These are phyloP conservation scores for Skeletonema grethae DNA, from an alignment of 108 stramenopile species.

Conservation along the genomic window DNA sequence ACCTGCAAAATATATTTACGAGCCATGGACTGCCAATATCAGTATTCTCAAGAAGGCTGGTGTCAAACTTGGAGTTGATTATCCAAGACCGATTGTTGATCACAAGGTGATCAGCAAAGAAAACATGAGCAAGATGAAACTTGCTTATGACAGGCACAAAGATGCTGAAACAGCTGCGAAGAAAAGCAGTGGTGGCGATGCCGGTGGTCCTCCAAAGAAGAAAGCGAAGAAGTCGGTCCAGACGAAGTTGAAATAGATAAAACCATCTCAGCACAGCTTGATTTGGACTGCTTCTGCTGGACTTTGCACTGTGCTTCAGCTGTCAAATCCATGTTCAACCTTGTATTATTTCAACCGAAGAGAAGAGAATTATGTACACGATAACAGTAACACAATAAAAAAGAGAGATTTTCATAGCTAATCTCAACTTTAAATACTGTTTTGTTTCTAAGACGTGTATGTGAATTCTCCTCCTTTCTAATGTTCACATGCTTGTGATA, in stretches of 20 bases:
- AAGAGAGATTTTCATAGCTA: neutral
- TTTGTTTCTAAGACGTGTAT: neutral
- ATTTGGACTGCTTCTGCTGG: too few relatives aligned
- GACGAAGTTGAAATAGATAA: constrained; percentile 42
- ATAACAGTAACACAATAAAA: neutral
- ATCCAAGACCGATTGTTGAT: constrained; percentile 93
- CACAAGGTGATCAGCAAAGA: constrained; percentile 75
- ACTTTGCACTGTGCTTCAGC: neutral
- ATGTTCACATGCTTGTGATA: too few relatives aligned
- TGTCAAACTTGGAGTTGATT: constrained; percentile 81
- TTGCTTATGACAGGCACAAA: constrained; percentile 84
- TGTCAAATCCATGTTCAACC: neutral
- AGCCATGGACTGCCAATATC: constrained; percentile 94
- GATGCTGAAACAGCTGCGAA: constrained; percentile 16
- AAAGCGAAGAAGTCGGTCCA: constrained; percentile 40
- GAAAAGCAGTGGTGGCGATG: constrained; percentile 13
- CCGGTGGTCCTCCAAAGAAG: constrained; percentile 26
- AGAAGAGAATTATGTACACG: neutral
- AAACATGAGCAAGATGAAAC: constrained; percentile 91
- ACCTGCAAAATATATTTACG: constrained; percentile 94
- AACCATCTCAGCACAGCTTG: neutral
- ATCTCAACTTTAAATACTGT: neutral
- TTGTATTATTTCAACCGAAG: neutral
- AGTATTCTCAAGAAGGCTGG: constrained; percentile 67
- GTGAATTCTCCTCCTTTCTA: neutral